A percentile compares a stretch with the other conserved stretches of the same genome.
Conservation (phyloP, 2,329 filamentous ascomycete genomes). For the Capronia epimyces region DNA sequence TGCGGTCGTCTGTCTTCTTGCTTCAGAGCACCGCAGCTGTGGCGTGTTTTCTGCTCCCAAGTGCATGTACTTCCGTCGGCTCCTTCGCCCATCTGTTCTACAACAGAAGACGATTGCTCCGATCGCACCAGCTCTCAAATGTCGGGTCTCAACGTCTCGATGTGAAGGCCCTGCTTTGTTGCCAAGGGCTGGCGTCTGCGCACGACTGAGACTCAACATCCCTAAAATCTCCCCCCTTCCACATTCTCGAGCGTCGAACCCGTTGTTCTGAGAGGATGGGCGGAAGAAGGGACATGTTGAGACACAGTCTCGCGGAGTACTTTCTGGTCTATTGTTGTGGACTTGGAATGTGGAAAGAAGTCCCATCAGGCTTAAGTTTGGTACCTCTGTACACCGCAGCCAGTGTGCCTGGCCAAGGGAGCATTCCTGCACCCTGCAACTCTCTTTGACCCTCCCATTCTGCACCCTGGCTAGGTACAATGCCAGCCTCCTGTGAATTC, state of each 20-base stretch:
- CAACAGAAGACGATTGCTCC: no score
- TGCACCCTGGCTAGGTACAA: not conserved
- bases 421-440: not conserved
- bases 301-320: not conserved
- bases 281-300: not conserved
- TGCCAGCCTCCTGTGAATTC: not conserved
- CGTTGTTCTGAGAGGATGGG: not conserved
- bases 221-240: not conserved
- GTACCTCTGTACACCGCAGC: constrained; percentile 8
- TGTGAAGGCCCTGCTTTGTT: not conserved
- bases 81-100: no score
- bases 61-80: no score
- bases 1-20: not conserved
- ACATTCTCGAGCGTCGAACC: not conserved
- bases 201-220: not conserved
- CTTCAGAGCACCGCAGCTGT: no score
- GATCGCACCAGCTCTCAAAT: not conserved
- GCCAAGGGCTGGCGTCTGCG: no score
- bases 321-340: not conserved
- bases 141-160: not conserved
- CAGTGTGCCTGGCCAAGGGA: constrained; percentile 22
- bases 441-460: constrained; percentile 5
- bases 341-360: constrained; percentile 1
- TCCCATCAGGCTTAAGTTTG: not conserved
- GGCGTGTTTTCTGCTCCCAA: no score